Evolutionary conservation across 768 basidiomycete genomes (phyloP).

Genomic region (Suillus alpinus): DNA sequence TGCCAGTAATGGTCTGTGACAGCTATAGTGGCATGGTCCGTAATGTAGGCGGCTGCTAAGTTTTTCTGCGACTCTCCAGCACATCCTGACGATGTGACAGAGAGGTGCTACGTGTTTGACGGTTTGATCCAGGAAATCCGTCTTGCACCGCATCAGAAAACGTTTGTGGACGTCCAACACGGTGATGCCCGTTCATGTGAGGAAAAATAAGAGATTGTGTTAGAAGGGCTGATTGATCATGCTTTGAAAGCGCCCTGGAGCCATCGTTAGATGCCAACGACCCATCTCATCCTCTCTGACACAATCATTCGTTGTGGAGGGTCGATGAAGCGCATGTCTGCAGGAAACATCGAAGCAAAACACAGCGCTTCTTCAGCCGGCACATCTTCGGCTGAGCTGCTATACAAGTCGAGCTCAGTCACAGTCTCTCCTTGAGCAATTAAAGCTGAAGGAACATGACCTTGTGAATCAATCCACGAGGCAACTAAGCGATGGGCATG

Average conservation of each 20-base stretch:
- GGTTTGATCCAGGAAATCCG: too few species aligned
- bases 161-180: background rate
- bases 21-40: too few species aligned
- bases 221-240: background rate
- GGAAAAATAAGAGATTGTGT: background rate
- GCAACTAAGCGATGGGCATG: background rate
- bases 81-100: too few species aligned
- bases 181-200: background rate
- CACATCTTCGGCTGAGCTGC: background rate
- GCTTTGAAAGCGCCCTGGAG: background rate
- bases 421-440: too few species aligned
- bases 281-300: background rate
- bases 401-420: background rate
- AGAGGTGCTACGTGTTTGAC: too few species aligned
- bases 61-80: too few species aligned
- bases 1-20: too few species aligned
- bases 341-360: background rate
- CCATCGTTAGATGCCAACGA: too few species aligned
- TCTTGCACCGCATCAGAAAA: too few species aligned
- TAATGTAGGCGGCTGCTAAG: too few species aligned
- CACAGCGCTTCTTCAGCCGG: too few species aligned
- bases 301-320: background rate
- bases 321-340: background rate
- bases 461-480: background rate
- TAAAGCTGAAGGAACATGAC: background rate